These are phyloP conservation scores for Diaporthe batatas DNA, from an alignment of 2,329 filamentous ascomycete genomes.

Conservation along the genomic window DNA sequence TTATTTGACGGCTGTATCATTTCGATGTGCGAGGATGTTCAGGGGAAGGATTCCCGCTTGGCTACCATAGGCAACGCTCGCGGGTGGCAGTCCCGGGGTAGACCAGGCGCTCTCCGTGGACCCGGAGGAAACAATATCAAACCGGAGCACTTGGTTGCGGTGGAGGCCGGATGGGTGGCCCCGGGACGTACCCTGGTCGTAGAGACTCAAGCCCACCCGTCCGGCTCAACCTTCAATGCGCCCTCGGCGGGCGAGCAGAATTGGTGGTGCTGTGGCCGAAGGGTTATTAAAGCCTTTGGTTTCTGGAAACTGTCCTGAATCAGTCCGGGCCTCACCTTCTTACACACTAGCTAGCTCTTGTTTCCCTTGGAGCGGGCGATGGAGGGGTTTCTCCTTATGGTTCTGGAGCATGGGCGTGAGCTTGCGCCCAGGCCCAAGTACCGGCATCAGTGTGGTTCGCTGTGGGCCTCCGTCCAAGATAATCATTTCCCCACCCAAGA, in stretches of 20 bases:
- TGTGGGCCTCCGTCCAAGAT: constrained; percentile 28
- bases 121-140: constrained; percentile 25
- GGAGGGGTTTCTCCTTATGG: constrained; percentile 1
- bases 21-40: constrained; percentile 30
- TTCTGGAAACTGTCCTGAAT: constrained; percentile 31
- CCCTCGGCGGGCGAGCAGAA: constrained; percentile 6
- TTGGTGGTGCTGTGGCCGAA: constrained; percentile 4
- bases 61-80: constrained; percentile 3
- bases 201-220: constrained; percentile 13
- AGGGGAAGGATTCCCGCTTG: constrained; percentile 14
- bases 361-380: constrained; percentile 12
- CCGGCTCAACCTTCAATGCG: constrained; percentile 20
- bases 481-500: constrained; percentile 23
- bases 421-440: constrained; percentile 10
- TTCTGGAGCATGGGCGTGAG: constrained; percentile 17
- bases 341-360: constrained; percentile 15
- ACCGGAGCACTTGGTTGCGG: constrained; percentile 25
- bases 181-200: constrained; percentile 13
- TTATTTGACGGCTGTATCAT: constrained; percentile 19
- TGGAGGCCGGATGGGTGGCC: constrained; percentile 31
- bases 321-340: constrained; percentile 21
- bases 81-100: constrained; percentile 15
- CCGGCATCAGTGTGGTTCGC: constrained; percentile 20
- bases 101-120: constrained; percentile 15
- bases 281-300: constrained; percentile 7